Percentiles rank a stretch among this genome's conserved stretches.
Conservation (phyloP, 2,329 filamentous ascomycete genomes). For the Fusarium subtropicale region DNA sequence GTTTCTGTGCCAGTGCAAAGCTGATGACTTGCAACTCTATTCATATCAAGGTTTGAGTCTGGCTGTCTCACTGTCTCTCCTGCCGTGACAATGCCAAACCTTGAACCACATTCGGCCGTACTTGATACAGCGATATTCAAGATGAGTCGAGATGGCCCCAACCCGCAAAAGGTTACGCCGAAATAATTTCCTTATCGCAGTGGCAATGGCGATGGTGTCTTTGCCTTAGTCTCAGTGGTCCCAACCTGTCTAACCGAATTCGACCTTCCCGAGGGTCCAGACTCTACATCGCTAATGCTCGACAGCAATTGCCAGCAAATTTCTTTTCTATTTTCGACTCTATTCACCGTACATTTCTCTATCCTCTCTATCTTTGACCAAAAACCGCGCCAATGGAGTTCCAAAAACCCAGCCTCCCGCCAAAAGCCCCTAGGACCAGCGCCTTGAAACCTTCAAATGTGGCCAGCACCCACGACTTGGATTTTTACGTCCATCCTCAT, state of each 20-base stretch:
- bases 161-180: conserved; percentile 41
- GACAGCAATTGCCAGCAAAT: conserved; percentile 8
- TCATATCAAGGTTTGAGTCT: not conserved
- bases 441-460: conserved; percentile 22
- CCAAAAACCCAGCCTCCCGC: conserved; percentile 26
- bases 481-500: conserved; percentile 42
- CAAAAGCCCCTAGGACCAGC: conserved; percentile 21
- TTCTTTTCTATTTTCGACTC: conserved; percentile 17
- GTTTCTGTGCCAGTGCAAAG: not conserved
- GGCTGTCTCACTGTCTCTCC: not conserved
- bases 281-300: conserved; percentile 30
- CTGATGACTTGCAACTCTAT: too few relatives aligned
- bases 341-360: not conserved
- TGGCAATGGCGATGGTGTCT: conserved; percentile 24
- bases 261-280: conserved; percentile 22
- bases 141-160: conserved; percentile 12
- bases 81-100: conserved; percentile 1
- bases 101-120: conserved; percentile 1
- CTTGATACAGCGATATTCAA: conserved; percentile 15
- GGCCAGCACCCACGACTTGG: conserved; percentile 26
- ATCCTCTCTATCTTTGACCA: not conserved
- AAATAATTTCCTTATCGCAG: conserved; percentile 25
- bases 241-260: conserved; percentile 38
- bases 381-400: conserved; percentile 31
- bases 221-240: conserved; percentile 26